Base-by-base conservation (phyloP, 495 filamentous ascomycete genomes). In the Choiromyces venosus region DNA sequence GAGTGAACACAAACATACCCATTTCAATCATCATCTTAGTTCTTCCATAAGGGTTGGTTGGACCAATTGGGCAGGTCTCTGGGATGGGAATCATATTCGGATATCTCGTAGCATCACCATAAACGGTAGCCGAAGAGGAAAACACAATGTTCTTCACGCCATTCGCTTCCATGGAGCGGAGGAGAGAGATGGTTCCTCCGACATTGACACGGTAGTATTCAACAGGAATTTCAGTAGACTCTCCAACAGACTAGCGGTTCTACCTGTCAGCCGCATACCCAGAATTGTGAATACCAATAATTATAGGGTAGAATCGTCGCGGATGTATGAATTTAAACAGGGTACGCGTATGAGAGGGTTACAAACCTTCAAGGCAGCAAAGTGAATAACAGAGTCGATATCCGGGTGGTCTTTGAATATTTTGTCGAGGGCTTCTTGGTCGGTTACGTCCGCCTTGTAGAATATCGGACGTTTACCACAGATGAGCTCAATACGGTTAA, bases 181-280 rank as follows among this genome's bases (percentile, higher is more conserved):
- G 88, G 37, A 99, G 91, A 82, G 89, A 88, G 82, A 99, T 91
- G 75, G 92, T 92, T 82, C 95, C 96, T 82, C 92, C 91, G 74
- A 98, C 96, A 82, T 99, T 99, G 84, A 96, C 92, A 73, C 90
- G 87, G 87, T 97, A 99, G 87, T 99, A 99, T 85, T 99, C 95
- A 79, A 97, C 88, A 52, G 95, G 95, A 76, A 93, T 97, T 83
- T 97, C 94, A 79, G 88, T 89, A 25, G 94, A 97, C 85, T 99
- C 96, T 77, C 96, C 95, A 73, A 99, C 95, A 46, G 96, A 93
- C 93, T 97, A 72, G 39, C 70, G 25, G 8, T 61, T 61, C 52
- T 29, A 64, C 40, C n/a, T 72, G 44, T 76, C 44, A 77, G 69
- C 68, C 39, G 56, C 37, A 39, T 38, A 33, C 25, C 52, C 39